Conservation (phyloP, 305 asterid genomes). For the Solanum hybrid region DNA sequence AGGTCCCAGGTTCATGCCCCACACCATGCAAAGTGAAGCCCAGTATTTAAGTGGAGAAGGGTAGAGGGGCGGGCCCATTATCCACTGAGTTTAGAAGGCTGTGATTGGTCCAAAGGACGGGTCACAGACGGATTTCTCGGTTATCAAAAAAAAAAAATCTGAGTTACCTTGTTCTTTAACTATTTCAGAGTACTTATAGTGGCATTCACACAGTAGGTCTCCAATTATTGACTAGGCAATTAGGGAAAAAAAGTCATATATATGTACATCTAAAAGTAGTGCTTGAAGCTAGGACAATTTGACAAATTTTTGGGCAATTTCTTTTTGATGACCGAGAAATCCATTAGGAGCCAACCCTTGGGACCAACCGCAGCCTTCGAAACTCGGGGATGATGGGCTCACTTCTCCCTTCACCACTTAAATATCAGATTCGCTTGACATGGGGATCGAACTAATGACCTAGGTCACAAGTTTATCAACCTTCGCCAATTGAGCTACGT, state of each 20-base stretch:
- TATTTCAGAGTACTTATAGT: not conserved
- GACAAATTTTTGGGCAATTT: not conserved
- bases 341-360: not conserved
- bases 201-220: not conserved
- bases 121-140: no score
- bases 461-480: not conserved
- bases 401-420: not conserved
- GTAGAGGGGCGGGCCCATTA: no score
- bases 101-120: no score
- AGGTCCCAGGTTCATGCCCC: no score
- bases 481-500: not conserved
- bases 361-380: not conserved
- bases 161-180: not conserved
- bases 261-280: not conserved
- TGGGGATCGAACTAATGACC: not conserved
- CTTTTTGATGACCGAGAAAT: not conserved
- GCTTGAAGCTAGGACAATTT: not conserved
- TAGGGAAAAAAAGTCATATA: not conserved
- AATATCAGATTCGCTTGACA: not conserved
- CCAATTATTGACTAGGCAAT: not conserved
- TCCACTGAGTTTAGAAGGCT: no score
- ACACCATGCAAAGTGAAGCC: no score
- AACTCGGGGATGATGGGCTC: not conserved
- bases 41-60: no score
- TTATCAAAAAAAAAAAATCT: not conserved